phyloP scores from a whole-genome alignment of 495 filamentous ascomycete species.

The Letharia lupina region DNA sequence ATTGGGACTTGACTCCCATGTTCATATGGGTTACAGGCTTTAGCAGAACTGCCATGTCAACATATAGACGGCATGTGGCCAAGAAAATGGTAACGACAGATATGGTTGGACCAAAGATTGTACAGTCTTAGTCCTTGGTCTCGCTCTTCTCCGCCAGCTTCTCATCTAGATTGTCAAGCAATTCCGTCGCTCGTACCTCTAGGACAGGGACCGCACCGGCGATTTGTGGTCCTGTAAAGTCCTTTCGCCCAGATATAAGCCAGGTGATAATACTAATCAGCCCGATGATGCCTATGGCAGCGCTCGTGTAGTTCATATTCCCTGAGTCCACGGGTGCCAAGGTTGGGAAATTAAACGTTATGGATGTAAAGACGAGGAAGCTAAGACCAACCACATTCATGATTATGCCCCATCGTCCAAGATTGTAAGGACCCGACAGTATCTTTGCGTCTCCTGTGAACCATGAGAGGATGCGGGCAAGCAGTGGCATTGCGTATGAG shows the following conservation, averaged over 20 bases:
- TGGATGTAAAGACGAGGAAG: slow-evolving; percentile 45
- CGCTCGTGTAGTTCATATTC: slow-evolving; percentile 54
- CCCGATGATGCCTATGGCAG: slow-evolving; percentile 47
- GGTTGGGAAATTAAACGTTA: slow-evolving; percentile 52
- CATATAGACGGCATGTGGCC: neutral
- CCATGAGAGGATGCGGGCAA: slow-evolving; percentile 43
- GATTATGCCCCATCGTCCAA: slow-evolving; percentile 29
- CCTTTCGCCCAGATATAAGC: slow-evolving; percentile 42
- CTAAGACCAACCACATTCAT: slow-evolving; percentile 45
- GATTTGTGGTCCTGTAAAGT: slow-evolving; percentile 43
- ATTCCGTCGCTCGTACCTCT: slow-evolving; percentile 5
- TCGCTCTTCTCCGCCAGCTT: neutral
- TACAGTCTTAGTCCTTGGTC: neutral
- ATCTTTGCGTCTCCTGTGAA: slow-evolving; percentile 36
- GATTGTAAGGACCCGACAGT: slow-evolving; percentile 34
- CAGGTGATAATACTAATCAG: slow-evolving; percentile 45
- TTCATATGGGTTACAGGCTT: neutral
- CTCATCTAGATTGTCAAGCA: neutral
- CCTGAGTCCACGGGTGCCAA: slow-evolving; percentile 40
- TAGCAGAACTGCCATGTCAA: neutral
- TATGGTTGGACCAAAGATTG: neutral
- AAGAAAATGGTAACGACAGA: neutral
- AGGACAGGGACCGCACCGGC: slow-evolving; percentile 9
- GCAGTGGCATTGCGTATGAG: slow-evolving; percentile 50
- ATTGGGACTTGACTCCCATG: neutral